Base-by-base conservation (phyloP, 768 basidiomycete species). In the Podaxis sp. region DNA sequence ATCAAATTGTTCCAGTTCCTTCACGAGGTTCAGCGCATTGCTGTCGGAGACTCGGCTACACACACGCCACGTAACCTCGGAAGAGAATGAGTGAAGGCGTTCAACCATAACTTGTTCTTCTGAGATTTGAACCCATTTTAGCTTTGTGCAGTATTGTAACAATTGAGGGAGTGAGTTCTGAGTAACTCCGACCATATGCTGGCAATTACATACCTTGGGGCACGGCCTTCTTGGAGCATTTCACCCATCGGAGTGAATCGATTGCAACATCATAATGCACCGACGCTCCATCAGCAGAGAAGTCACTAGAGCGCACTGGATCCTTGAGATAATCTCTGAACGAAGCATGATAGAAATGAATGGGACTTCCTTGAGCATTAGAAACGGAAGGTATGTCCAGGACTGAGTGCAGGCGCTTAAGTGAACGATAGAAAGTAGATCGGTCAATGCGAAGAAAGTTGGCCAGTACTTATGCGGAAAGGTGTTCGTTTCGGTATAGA, bases 321-420 rank as follows among this genome's bases (percentile, higher is more conserved):
- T 49, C 20, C 10, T n/a, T 11, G 7, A 58, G 58, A 33, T 20
- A 58, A 37, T 58, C 58, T 1, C 10, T 30, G 22, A 58, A 58
- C 1, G 58, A 58, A 22, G 58, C 36, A 24, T 58, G 58, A 36
- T 49, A 49, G 20, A 58, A 58, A 22, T 26, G 58, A 36, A 58
- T 20, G 12, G 30, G 7, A 12, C 28, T 24, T 46, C 4, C 11
- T 17, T 17, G 48, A 24, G 58, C 26, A 7, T 58, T 33, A 3
- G 11, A n/a, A 3, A 41, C 13, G 15, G 58, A 13, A 4, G 58
- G 58, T 37, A 58, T n/a, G 15, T 49, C 28, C 5, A 58, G 17
- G 10, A 58, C 58, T 6, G 58, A 49, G 12, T 58, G 46, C 28
- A 58, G 15, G 17, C 28, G 5, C 4, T 46, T 11, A 2, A 58